phyloP scores from a whole-genome alignment of 305 asterid genomes.

The Fraxinus velutina region DNA sequence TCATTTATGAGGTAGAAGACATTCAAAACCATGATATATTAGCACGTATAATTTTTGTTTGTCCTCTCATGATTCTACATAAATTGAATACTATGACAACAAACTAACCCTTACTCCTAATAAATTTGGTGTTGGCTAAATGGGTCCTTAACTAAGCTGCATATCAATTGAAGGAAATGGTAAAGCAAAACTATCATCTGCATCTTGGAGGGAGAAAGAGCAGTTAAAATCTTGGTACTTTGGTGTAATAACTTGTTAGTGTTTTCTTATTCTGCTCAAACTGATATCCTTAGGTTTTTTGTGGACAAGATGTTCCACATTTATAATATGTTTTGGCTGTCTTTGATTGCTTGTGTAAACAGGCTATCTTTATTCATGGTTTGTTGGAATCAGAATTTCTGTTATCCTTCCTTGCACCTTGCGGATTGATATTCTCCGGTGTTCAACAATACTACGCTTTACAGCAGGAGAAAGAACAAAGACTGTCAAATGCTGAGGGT shows the following conservation, averaged over 20 bases:
- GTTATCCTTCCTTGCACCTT: background rate
- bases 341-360: background rate
- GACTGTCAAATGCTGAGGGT: background rate
- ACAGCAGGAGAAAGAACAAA: background rate
- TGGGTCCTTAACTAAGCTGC: background rate
- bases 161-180: background rate
- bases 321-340: background rate
- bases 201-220: background rate
- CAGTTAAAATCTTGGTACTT: background rate
- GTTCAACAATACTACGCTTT: background rate
- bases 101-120: background rate
- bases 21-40: background rate
- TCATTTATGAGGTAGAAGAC: background rate
- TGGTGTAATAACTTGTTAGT: background rate
- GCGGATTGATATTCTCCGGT: background rate
- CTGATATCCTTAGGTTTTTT: background rate
- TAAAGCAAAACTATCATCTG: background rate
- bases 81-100: background rate
- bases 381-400: background rate
- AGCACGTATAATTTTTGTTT: background rate
- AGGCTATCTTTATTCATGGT: background rate
- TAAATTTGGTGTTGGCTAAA: background rate
- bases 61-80: background rate
- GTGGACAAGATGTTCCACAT: background rate
- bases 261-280: background rate